Percentiles rank a stretch among this genome's conserved stretches.
phyloP scores from a whole-genome alignment of 2,329 filamentous ascomycete genomes.

The Alternaria burnsii region DNA sequence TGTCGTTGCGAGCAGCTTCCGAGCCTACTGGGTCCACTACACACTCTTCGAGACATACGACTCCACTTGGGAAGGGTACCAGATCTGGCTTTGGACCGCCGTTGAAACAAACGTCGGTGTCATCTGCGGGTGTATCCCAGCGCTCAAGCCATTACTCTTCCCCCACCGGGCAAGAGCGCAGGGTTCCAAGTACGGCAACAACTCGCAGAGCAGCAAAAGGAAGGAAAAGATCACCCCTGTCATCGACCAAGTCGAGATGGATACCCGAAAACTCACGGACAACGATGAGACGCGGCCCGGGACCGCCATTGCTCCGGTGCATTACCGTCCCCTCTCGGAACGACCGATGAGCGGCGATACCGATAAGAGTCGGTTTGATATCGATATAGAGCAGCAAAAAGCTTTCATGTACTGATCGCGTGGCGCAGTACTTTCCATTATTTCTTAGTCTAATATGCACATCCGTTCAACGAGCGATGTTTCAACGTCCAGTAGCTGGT shows the following conservation, averaged over 20 bases:
- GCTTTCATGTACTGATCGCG: constrained; percentile 45
- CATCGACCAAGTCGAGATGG: constrained; percentile 46
- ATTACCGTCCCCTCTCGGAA: constrained; percentile 28
- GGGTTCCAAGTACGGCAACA: constrained; percentile 42
- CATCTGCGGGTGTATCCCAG: constrained; percentile 56
- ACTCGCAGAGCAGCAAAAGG: constrained; percentile 41
- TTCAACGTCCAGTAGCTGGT: constrained; percentile 25
- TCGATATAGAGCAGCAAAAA: constrained; percentile 49
- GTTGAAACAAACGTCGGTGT: constrained; percentile 56
- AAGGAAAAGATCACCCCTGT: constrained; percentile 45
- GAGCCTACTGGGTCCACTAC: constrained; percentile 59
- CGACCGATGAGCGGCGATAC: constrained; percentile 47
- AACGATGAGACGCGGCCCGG: constrained; percentile 35
- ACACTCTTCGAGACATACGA: constrained; percentile 56
- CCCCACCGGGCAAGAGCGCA: constrained; percentile 42
- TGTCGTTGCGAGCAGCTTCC: constrained; percentile 56
- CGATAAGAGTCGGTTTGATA: constrained; percentile 46
- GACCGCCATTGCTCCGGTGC: constrained; percentile 29
- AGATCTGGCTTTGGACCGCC: constrained; percentile 56
- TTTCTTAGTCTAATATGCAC: constrained; percentile 27
- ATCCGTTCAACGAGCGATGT: constrained; percentile 21
- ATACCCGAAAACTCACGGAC: constrained; percentile 42
- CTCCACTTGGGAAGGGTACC: constrained; percentile 56
- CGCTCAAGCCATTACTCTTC: constrained; percentile 54
- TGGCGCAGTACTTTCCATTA: constrained; percentile 23